Conservation (phyloP, 768 basidiomycete species). For the Mycena galericulata region DNA sequence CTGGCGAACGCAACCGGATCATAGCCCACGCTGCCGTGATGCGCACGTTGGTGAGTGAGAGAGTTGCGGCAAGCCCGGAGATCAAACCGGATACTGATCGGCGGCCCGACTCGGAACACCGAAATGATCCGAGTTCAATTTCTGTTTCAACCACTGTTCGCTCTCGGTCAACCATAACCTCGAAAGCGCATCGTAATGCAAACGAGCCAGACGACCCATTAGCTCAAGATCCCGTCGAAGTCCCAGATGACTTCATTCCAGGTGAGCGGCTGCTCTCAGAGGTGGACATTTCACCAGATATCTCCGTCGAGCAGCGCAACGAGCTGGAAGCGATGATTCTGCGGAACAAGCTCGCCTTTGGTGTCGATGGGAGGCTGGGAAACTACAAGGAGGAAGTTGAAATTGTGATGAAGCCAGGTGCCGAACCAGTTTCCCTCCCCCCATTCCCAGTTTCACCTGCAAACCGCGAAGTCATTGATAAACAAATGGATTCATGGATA, state of each 20-base stretch:
- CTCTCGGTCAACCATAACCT: not conserved
- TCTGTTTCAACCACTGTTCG: not conserved
- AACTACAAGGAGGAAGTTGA: not conserved
- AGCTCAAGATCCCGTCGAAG: not conserved
- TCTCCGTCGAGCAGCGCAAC: not conserved
- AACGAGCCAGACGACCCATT: not conserved
- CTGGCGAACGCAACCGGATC: not conserved
- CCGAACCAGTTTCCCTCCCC: slow-evolving; percentile 5
- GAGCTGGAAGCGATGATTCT: not conserved
- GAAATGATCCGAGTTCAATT: not conserved
- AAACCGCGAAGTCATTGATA: not conserved
- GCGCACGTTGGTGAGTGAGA: not conserved
- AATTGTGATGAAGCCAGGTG: slow-evolving; percentile 3
- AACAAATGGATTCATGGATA: slow-evolving; percentile 43
- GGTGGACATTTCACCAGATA: slow-evolving; percentile 1
- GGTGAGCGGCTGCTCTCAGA: not conserved
- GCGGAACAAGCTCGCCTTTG: not conserved
- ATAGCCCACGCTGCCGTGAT: not conserved
- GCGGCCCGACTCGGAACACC: too few species aligned
- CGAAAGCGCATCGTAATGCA: not conserved
- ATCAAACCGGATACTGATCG: not conserved
- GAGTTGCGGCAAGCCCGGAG: not conserved
- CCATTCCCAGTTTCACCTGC: slow-evolving; percentile 3
- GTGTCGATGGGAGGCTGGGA: not conserved
- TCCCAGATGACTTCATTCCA: not conserved